These are phyloP conservation scores for Lecanicillium sp. DNA, from an alignment of 2,329 filamentous ascomycete genomes.

Conservation along the genomic window DNA sequence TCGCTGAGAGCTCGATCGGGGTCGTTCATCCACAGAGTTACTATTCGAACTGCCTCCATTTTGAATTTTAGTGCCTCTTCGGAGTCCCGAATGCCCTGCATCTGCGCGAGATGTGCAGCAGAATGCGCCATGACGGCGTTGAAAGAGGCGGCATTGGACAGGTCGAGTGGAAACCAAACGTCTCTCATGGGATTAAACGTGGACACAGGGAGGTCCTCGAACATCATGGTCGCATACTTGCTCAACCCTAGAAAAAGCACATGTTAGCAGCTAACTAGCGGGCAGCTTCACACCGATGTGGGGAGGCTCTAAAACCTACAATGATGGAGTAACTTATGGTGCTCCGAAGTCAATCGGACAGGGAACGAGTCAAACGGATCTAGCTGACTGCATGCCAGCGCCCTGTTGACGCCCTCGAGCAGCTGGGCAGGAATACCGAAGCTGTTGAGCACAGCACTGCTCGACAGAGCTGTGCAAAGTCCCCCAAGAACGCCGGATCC, in stretches of 20 bases:
- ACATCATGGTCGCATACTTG: conserved; percentile 26
- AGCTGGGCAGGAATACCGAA: not conserved
- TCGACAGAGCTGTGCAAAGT: not conserved
- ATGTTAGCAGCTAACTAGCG: not conserved
- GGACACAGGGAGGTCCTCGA: conserved; percentile 21
- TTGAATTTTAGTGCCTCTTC: conserved; percentile 27
- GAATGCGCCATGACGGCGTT: conserved; percentile 36
- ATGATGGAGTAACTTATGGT: not conserved
- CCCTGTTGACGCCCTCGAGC: not conserved
- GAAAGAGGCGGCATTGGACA: conserved; percentile 36
- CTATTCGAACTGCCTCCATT: conserved; percentile 29
- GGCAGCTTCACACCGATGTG: no score
- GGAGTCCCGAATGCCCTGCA: conserved; percentile 25
- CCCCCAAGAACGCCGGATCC: not conserved
- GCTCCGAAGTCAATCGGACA: not conserved
- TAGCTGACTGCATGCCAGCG: not conserved
- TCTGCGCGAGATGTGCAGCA: conserved; percentile 30
- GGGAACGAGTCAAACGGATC: not conserved
- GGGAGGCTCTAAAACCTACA: not conserved
- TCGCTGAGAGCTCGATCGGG: conserved; percentile 25
- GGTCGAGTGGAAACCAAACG: conserved; percentile 34
- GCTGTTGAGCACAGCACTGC: not conserved
- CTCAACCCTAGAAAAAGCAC: not conserved
- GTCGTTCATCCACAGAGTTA: conserved; percentile 28
- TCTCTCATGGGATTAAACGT: conserved; percentile 34